A percentile compares a stretch with the other conserved stretches of the same genome.
Evolutionary conservation across 805 yeast genomes (phyloP).

Genomic region (Zygosaccharomyces rouxii): DNA sequence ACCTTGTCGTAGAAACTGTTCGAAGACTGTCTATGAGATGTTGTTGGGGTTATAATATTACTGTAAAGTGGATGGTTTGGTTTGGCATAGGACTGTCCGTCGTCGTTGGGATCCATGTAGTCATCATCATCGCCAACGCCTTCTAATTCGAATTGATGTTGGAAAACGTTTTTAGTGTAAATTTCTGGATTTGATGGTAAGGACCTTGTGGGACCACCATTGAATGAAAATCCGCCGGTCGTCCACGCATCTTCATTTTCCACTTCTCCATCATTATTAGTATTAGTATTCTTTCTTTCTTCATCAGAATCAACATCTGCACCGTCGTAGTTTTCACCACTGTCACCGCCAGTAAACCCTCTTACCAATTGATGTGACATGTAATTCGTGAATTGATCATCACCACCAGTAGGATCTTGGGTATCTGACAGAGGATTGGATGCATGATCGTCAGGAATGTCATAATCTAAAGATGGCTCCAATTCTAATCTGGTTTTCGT

Average conservation of each 20-base stretch:
- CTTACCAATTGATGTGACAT: constrained; percentile 29
- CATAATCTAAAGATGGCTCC: constrained; percentile 39
- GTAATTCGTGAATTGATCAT: constrained; percentile 24
- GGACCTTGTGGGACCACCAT: constrained; percentile 14
- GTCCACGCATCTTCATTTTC: constrained; percentile 15
- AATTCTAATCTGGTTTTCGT: constrained; percentile 33
- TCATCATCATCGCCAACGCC: constrained; percentile 54
- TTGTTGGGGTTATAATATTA: constrained; percentile 29
- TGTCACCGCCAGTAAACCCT: constrained; percentile 21
- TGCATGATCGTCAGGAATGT: constrained; percentile 12
- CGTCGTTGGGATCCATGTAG: constrained; percentile 76
- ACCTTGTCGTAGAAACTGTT: constrained; percentile 20
- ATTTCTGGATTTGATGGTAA: constrained; percentile 16
- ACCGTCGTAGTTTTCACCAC: constrained; percentile 24
- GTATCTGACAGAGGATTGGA: constrained; percentile 7
- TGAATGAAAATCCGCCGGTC: constrained; percentile 14
- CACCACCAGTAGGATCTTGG: constrained; percentile 15
- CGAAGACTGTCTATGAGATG: constrained; percentile 17
- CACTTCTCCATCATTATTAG: constrained; percentile 4
- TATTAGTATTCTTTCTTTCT: constrained; percentile 11
- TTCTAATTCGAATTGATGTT: constrained; percentile 45
- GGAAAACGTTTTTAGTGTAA: constrained; percentile 30
- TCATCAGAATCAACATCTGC: constrained; percentile 30
- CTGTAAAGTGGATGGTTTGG: constrained; percentile 54
- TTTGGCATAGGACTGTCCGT: constrained; percentile 68